Evolutionary conservation across 2,329 filamentous ascomycete species (phyloP).

Genomic region (Allantophomopsis cytisporea): DNA sequence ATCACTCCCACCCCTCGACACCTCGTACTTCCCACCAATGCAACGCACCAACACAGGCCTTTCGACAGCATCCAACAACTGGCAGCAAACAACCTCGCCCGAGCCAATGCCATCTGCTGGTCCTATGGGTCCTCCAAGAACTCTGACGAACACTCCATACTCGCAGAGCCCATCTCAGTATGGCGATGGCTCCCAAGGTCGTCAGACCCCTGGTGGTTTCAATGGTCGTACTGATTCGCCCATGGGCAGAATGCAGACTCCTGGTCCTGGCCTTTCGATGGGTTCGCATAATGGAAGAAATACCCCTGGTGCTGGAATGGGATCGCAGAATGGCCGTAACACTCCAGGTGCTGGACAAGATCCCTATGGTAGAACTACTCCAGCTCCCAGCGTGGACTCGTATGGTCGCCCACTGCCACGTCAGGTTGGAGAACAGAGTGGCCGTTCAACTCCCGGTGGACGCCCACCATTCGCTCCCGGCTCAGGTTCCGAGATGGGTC

Average conservation of each 20-base stretch:
- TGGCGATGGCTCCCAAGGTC: neutral
- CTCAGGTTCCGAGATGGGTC: neutral
- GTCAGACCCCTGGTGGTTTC: neutral
- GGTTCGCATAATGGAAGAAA: neutral
- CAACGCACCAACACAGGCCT: constrained; percentile 14
- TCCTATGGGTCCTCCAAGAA: neutral
- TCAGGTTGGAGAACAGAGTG: neutral
- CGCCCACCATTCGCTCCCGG: neutral
- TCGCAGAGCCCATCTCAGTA: neutral
- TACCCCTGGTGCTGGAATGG: neutral
- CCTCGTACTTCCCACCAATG: constrained; percentile 9
- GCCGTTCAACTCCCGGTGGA: neutral
- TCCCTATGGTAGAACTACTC: neutral
- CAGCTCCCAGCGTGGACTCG: neutral
- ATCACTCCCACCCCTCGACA: constrained; percentile 11
- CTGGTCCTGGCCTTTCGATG: neutral
- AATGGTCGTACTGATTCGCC: neutral
- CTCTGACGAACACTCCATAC: neutral
- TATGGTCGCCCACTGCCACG: constrained; percentile 1
- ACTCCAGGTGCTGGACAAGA: neutral
- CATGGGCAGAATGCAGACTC: neutral
- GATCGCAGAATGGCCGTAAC: neutral
- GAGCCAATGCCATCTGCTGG: constrained; percentile 12
- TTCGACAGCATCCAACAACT: constrained; percentile 10
- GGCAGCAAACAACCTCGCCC: constrained; percentile 9